Conservation (phyloP, 257 asterid genomes). For the Nicotiana sylvestris region DNA sequence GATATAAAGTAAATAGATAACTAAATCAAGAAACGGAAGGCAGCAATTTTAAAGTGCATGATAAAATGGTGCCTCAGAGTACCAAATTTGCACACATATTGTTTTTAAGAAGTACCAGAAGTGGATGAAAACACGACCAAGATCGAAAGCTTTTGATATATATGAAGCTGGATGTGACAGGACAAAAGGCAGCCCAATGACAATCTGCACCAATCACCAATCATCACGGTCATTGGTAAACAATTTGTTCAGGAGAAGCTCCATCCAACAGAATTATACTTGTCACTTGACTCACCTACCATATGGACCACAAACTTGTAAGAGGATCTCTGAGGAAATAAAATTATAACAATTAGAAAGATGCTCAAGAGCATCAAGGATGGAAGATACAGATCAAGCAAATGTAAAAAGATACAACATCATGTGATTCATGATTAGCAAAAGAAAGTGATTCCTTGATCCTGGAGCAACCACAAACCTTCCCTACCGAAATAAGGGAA, state of each 20-base stretch:
- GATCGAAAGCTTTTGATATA: conserved; percentile 80
- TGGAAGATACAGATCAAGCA: neutral
- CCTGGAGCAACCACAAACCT: neutral
- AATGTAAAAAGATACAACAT: neutral
- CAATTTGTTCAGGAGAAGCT: conserved; percentile 25
- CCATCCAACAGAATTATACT: conserved; percentile 6
- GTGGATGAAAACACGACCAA: conserved; percentile 92
- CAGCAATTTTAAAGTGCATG: neutral
- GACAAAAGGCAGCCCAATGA: conserved; percentile 78
- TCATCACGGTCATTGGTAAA: conserved; percentile 22
- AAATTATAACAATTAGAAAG: neutral
- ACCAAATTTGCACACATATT: neutral
- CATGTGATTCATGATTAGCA: neutral
- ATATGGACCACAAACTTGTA: conserved; percentile 4
- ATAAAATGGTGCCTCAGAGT: neutral
- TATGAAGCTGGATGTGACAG: conserved; percentile 63
- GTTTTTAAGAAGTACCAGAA: conserved; percentile 61
- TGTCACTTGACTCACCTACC: conserved; percentile 24
- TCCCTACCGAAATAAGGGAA: neutral
- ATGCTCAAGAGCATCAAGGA: neutral
- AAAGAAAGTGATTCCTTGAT: conserved; percentile 2
- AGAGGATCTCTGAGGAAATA: neutral
- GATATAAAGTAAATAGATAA: neutral
- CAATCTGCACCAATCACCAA: conserved; percentile 66
- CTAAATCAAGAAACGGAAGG: neutral